Conservation (phyloP, 2,329 filamentous ascomycete genomes). For the Cladorrhinum sp. region DNA sequence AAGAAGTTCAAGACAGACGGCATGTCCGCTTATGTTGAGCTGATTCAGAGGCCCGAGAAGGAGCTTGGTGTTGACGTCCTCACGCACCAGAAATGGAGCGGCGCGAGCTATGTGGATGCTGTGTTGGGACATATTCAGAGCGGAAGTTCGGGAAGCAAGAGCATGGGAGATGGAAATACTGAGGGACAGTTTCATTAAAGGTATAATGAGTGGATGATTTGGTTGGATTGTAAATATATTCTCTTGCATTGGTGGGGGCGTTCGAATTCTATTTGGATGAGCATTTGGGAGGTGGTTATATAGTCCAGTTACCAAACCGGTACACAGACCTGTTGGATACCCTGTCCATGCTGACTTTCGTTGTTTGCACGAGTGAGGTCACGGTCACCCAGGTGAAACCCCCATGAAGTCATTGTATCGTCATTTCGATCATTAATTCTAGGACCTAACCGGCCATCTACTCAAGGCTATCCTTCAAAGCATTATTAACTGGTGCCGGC, state of each 20-base stretch:
- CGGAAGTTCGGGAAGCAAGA: constrained; percentile 82
- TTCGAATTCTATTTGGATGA: not conserved
- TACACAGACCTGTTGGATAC: not conserved
- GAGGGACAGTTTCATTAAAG: constrained; percentile 60
- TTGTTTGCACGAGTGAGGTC: too few species aligned
- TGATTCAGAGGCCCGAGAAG: constrained; percentile 87
- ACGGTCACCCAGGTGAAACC: too few species aligned
- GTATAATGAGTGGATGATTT: not conserved
- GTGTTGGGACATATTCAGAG: constrained; percentile 88
- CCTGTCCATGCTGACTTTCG: not conserved
- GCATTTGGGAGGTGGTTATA: not conserved
- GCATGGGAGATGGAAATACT: constrained; percentile 93
- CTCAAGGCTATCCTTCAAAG: constrained; percentile 47
- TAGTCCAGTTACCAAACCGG: not conserved
- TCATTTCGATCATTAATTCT: not conserved
- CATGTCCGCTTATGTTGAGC: constrained; percentile 96
- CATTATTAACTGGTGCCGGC: constrained; percentile 58
- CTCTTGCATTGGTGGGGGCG: not conserved
- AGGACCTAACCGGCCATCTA: constrained; percentile 2
- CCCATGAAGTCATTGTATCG: not conserved
- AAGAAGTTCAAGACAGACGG: constrained; percentile 82
- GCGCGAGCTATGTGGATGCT: constrained; percentile 73
- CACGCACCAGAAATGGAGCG: constrained; percentile 86
- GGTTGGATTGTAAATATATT: not conserved
- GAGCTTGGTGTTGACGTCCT: constrained; percentile 88